Conservation (phyloP, 164 flowering plant species). For the Kalanchoe fedtschenkoi region DNA sequence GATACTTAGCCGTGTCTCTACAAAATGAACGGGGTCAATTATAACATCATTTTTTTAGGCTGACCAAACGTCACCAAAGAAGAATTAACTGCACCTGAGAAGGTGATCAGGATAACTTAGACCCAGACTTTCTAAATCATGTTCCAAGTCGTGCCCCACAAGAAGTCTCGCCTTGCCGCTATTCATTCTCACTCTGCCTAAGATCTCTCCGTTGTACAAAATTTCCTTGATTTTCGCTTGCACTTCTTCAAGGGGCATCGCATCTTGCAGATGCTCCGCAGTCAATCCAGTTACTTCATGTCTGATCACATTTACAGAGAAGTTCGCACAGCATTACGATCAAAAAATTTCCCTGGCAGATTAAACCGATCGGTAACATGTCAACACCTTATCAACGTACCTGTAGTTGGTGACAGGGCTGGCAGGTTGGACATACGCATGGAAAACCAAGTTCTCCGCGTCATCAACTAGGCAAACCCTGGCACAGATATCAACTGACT, state of each 20-base stretch:
- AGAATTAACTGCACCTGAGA: slow-evolving; percentile 23
- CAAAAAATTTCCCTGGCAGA: background rate
- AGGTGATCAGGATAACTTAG: slow-evolving; percentile 44
- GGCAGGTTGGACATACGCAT: slow-evolving; percentile 50
- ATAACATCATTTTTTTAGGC: background rate
- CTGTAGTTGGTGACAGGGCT: slow-evolving; percentile 60
- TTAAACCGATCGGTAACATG: background rate
- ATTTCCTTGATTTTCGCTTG: slow-evolving; percentile 35
- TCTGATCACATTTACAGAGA: slow-evolving; percentile 20
- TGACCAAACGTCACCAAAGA: background rate
- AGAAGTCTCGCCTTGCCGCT: slow-evolving; percentile 59
- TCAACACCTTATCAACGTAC: slow-evolving; percentile 17
- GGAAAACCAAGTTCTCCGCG: slow-evolving; percentile 51
- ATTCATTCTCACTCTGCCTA: slow-evolving; percentile 26
- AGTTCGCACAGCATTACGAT: background rate
- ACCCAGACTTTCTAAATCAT: slow-evolving; percentile 52
- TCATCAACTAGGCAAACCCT: slow-evolving; percentile 77
- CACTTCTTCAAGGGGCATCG: slow-evolving; percentile 52
- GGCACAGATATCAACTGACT: slow-evolving; percentile 57
- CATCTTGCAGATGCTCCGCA: slow-evolving; percentile 45
- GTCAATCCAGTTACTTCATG: slow-evolving; percentile 63
- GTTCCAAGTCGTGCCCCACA: slow-evolving; percentile 55
- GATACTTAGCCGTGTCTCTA: slow-evolving; percentile 73
- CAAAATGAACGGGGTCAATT: background rate
- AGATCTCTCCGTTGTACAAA: slow-evolving; percentile 57